A percentile compares a stretch with the other conserved stretches of the same genome.
These are phyloP conservation scores for Parsonsia alboflavescens DNA, from an alignment of 257 asterid species.

Conservation along the genomic window DNA sequence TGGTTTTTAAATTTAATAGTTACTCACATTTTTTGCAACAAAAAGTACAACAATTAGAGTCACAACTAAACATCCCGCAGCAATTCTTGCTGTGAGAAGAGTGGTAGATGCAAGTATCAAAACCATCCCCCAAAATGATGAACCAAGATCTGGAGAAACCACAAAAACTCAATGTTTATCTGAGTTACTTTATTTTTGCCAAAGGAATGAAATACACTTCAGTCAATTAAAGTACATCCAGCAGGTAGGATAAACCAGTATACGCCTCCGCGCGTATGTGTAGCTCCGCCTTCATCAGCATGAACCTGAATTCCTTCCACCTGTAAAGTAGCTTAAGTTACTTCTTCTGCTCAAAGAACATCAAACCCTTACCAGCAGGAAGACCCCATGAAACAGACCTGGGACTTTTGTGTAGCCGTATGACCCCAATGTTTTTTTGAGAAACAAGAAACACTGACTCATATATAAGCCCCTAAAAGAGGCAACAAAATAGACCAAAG, in stretches of 20 bases:
- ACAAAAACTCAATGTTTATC: neutral
- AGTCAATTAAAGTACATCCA: slow-evolving; percentile 26
- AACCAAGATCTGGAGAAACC: slow-evolving; percentile 37
- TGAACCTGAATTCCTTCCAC: slow-evolving; percentile 32
- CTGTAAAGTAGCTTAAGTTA: slow-evolving; percentile 11
- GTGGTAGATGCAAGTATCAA: slow-evolving; percentile 41
- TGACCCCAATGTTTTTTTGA: neutral
- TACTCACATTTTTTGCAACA: slow-evolving; percentile 42
- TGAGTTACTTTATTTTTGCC: neutral
- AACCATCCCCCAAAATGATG: slow-evolving; percentile 52
- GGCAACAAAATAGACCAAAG: neutral
- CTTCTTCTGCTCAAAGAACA: neutral
- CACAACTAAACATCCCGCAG: slow-evolving; percentile 35
- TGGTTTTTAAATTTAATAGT: neutral
- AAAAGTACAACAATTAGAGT: slow-evolving; percentile 32
- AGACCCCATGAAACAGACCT: neutral
- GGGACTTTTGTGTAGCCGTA: neutral
- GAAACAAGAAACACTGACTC: neutral
- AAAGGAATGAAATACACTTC: neutral
- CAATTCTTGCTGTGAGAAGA: slow-evolving; percentile 40
- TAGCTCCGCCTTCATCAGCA: slow-evolving; percentile 33
- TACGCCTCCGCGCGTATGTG: slow-evolving; percentile 35
- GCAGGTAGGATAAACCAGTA: slow-evolving; percentile 39
- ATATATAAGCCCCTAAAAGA: neutral
- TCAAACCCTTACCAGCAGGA: neutral